Conservation (phyloP, 306 rosid genomes). For the Cicer pinnatifidum region DNA sequence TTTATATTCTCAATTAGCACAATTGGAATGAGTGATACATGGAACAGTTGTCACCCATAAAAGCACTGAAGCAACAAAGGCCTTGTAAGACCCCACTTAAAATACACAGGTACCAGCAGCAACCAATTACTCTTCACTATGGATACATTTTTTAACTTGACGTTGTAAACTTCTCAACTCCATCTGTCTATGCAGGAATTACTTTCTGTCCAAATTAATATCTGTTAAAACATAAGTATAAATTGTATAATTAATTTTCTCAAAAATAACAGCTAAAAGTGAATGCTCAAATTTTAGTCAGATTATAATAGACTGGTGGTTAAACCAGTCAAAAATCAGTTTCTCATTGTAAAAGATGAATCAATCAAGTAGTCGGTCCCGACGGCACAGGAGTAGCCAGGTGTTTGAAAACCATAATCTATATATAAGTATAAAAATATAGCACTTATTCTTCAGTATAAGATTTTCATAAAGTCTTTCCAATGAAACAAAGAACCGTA, state of each 20-base stretch:
- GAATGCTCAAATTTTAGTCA: not conserved
- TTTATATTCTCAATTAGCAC: slow-evolving; percentile 19
- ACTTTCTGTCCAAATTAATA: slow-evolving; percentile 26
- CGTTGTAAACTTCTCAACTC: slow-evolving; percentile 30
- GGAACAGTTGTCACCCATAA: slow-evolving; percentile 31
- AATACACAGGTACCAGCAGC: not conserved
- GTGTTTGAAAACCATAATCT: not conserved
- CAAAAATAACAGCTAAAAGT: not conserved
- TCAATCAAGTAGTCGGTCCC: slow-evolving; percentile 12
- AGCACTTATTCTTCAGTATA: no score
- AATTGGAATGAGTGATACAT: slow-evolving; percentile 17
- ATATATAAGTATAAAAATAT: not conserved
- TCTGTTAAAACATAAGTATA: not conserved
- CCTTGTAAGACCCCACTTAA: slow-evolving; percentile 18
- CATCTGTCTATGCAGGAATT: slow-evolving; percentile 34
- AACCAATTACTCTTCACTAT: slow-evolving; percentile 9
- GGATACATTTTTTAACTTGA: slow-evolving; percentile 4
- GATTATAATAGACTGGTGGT: not conserved
- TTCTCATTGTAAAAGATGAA: not conserved
- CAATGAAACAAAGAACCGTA: no score
- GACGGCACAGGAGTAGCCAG: not conserved
- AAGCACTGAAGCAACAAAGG: slow-evolving; percentile 41
- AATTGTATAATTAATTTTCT: not conserved
- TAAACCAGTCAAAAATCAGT: slow-evolving; percentile 1
- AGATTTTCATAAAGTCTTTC: no score